Evolutionary conservation across 192 early-diverging fungal genomes (phyloP).

Genomic region (Fimicolochytrium jonesii): DNA sequence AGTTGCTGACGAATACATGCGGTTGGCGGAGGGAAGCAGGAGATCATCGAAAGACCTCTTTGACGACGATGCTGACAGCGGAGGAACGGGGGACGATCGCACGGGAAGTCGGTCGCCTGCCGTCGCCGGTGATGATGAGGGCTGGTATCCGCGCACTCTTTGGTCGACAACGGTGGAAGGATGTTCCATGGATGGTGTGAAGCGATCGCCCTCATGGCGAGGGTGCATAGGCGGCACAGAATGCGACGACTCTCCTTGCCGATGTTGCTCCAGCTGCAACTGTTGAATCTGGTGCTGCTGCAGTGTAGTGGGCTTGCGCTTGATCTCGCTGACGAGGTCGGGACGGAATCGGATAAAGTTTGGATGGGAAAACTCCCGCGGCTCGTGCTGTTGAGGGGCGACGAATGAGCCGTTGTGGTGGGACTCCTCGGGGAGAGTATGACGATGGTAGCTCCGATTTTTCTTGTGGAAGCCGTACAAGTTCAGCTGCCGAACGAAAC

Average conservation of each 20-base stretch:
- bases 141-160: not conserved
- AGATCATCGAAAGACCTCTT: not conserved
- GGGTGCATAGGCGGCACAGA: not conserved
- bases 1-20: not conserved
- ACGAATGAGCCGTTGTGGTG: slow-evolving; percentile 13
- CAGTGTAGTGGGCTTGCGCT: slow-evolving; percentile 20
- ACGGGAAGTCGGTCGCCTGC: not conserved
- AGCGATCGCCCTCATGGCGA: not conserved
- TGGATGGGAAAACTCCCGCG: slow-evolving; percentile 36
- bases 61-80: too few relatives aligned
- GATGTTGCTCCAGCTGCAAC: not conserved
- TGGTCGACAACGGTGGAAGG: not conserved
- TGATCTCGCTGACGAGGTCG: slow-evolving; percentile 25
- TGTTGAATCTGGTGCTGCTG: slow-evolving; percentile 9
- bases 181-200: not conserved
- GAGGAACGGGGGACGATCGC: not conserved
- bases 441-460: slow-evolving; percentile 34
- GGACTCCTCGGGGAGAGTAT: not conserved
- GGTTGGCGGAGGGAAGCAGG: not conserved
- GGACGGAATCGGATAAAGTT: slow-evolving; percentile 27
- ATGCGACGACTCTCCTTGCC: not conserved
- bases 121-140: not conserved
- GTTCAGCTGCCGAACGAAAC: slow-evolving; percentile 89
- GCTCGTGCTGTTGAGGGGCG: slow-evolving; percentile 11
- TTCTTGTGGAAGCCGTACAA: slow-evolving; percentile 94